A percentile compares a stretch with the other conserved stretches of the same genome.
Evolutionary conservation across 2,329 filamentous ascomycete genomes (phyloP).

Genomic region (Penicillium italicum): DNA sequence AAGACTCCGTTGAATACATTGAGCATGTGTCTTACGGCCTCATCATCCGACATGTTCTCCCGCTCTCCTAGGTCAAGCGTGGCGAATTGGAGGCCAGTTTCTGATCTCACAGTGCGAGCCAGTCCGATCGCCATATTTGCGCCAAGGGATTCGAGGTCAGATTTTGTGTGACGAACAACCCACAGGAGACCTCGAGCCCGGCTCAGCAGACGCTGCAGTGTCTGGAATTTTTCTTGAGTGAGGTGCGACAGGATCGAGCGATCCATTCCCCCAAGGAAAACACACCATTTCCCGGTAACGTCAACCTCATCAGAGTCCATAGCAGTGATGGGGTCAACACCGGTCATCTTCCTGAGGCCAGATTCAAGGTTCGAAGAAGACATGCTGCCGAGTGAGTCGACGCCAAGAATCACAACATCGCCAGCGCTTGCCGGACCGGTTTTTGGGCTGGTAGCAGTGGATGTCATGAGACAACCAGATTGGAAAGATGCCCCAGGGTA

Average conservation of each 20-base stretch:
- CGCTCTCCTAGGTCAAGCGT: conserved; percentile 22
- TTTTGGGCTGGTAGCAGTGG: conserved; percentile 13
- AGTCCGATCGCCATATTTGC: conserved; percentile 24
- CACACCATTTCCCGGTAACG: conserved; percentile 21
- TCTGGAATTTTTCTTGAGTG: conserved; percentile 13
- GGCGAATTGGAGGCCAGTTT: conserved; percentile 21
- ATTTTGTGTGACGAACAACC: conserved; percentile 18
- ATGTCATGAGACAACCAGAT: conserved; percentile 20
- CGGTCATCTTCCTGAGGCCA: conserved; percentile 13
- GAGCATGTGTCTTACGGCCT: conserved; percentile 19
- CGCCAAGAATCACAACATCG: conserved; percentile 20
- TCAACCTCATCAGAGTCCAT: conserved; percentile 9
- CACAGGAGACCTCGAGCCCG: conserved; percentile 20
- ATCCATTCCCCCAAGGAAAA: conserved; percentile 24
- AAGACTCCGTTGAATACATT: conserved; percentile 18
- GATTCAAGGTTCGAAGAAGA: conserved; percentile 14
- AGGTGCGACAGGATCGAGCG: conserved; percentile 17
- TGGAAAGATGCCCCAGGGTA: conserved; percentile 21
- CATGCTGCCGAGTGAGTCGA: conserved; percentile 10
- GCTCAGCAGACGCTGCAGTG: conserved; percentile 17
- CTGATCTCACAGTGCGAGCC: conserved; percentile 23
- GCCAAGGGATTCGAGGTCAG: conserved; percentile 13
- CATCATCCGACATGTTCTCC: conserved; percentile 14
- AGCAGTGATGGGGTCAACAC: conserved; percentile 7
- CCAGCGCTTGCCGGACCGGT: conserved; percentile 10